Percentiles rank a stretch among this genome's conserved stretches.
Evolutionary conservation across 2,329 filamentous ascomycete species (phyloP).

Genomic region (Chaetomiaceae sp.): DNA sequence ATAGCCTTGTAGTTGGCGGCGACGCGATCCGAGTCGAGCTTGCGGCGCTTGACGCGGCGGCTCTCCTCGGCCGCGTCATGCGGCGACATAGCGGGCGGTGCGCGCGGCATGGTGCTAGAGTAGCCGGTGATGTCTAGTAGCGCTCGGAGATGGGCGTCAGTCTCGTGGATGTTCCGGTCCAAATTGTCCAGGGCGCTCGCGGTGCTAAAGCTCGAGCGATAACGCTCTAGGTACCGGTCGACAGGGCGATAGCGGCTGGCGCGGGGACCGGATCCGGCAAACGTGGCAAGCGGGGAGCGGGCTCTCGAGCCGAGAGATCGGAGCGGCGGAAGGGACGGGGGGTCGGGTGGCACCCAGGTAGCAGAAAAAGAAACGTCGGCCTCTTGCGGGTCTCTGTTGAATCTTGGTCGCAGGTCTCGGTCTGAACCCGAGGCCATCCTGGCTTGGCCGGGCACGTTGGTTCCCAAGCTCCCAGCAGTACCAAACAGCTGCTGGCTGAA

Average conservation of each 20-base stretch:
- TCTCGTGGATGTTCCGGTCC: conserved; percentile 38
- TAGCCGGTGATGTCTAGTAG: conserved; percentile 36
- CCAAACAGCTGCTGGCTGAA: conserved; percentile 14
- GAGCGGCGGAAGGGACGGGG: conserved; percentile 36
- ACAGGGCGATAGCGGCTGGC: conserved; percentile 24
- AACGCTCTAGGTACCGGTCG: conserved; percentile 30
- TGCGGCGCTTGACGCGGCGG: conserved; percentile 62
- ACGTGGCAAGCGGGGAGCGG: conserved; percentile 26
- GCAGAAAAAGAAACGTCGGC: conserved; percentile 23
- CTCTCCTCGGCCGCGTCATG: conserved; percentile 43
- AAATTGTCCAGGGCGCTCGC: conserved; percentile 33
- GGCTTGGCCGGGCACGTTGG: conserved; percentile 23
- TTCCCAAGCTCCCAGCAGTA: no score
- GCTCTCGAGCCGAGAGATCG: conserved; percentile 33
- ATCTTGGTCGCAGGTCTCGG: conserved; percentile 34
- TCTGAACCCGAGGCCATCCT: conserved; percentile 36
- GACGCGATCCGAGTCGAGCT: conserved; percentile 60
- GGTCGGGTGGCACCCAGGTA: conserved; percentile 17
- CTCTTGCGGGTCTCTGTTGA: conserved; percentile 33
- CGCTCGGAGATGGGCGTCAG: conserved; percentile 41
- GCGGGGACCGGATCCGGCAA: conserved; percentile 23
- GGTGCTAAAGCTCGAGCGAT: conserved; percentile 20
- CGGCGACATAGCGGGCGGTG: conserved; percentile 34
- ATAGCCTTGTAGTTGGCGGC: conserved; percentile 53
- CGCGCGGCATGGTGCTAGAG: conserved; percentile 28